Evolutionary conservation across 805 yeast species (phyloP), one percentile per base, ranked within the genome.

Genomic region (Nakazawaea pomicola): DNA sequence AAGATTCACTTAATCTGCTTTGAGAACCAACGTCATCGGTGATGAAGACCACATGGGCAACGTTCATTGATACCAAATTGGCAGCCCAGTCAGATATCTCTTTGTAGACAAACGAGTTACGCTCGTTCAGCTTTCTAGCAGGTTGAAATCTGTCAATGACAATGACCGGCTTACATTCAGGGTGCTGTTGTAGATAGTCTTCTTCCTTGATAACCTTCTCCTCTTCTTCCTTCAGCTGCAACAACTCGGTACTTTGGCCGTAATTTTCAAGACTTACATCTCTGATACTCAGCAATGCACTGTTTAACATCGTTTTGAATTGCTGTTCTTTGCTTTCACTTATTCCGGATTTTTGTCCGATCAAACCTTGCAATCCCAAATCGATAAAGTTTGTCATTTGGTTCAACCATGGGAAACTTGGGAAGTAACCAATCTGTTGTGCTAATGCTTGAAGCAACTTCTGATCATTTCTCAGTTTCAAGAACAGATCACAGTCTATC

Each of bases 311-410:
- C 50, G 81, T 80, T 59, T 85, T 83, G 46, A 85, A 74, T 56
- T 87, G 96, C 0, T 83, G 62, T 50, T 90, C 96, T 47, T 80
- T 81, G 2, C 86, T 66, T 56, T 90, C 96, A 23, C 90, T 77
- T 36, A 90, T 66, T 1, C 96, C 96, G 3, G 95, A 83, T 55
- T 89, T 90, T 57, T 89, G 97, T 1, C 98, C 99, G 1, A 95
- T 88, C 31, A 91, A 58, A 43, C 97, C 91, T 56, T 88, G 95
- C 15, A 85, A 83, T 41, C 81, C 87, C 52, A 93, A 68, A 62
- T 93, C 99, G 35, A 87, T 64, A 45, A 89, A 80, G 44, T 79
- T 76, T 0, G 95, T 78, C 10, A 90, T 64, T 2, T 83, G 76
- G 57, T 87, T 87, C 46, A 90, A 64, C 96, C 97, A 91, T 17